Base-by-base conservation (phyloP, 2,329 filamentous ascomycete species). In the Zasmidium angulare region DNA sequence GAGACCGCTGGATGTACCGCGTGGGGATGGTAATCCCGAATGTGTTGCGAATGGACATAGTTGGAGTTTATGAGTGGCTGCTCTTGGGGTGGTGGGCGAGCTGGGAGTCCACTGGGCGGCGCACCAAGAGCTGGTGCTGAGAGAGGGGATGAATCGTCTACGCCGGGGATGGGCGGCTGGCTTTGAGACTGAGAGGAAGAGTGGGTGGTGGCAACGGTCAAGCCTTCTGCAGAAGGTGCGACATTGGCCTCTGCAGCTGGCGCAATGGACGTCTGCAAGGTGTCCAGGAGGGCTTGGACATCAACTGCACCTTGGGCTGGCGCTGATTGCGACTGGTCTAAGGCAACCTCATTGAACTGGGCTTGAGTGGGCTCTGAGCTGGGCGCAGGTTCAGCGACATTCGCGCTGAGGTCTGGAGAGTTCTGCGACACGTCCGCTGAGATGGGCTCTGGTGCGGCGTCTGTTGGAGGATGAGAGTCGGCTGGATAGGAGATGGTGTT, bases 1-100 rank as follows among this genome's bases (percentile, higher is more conserved):
- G 71, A 73, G 52, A 73, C 69, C 55, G 72, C 68, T 51, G 70
- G 63, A 51, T 76, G 72, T 52, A 76, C 72, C 54, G 73, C 78
- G 67, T 81, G 78, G 20, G 79, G 79, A 66, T 82, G 79, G 64
- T 79, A 81, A 43, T 78, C 78, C 63, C 79, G 75, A 58, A 81
- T 79, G 67, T 81, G 78, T 68, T 79, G 76, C 59, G 75, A 76
- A 51, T 78, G 77, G 43, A 74, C 73, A 69, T 80, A 81, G 63
- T 79, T 79, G 47, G 77, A 73, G 63, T 81, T 76, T 52, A 79
- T 80, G 59, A 76, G 70, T 55, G 77, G 76, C 68, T 78, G 77
- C 60, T 80, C 79, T 70, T 81, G 79, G 40, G 78, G 76, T 60
- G 79, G 79, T 47, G 79, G 79, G 62, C 78, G 74, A 40, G 79